phyloP scores from a whole-genome alignment of 139 green algal species.

The Tetratostichococcus sp. region DNA sequence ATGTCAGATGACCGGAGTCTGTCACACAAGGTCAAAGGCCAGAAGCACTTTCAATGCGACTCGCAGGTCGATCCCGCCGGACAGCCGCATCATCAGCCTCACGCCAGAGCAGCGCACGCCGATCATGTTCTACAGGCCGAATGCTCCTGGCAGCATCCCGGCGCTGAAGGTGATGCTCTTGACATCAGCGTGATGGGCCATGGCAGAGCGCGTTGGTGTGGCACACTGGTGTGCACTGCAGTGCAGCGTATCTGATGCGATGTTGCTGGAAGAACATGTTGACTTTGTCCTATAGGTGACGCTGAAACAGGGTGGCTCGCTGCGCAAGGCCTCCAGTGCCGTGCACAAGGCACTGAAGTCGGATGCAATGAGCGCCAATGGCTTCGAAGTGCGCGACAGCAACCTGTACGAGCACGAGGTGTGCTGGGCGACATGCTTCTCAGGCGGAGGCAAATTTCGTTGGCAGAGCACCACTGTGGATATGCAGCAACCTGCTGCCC shows the following conservation, averaged over 20 bases:
- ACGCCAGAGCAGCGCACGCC: slow-evolving; percentile 25
- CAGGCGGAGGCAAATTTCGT: too few species aligned
- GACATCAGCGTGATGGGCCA: too few species aligned
- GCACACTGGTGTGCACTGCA: too few species aligned
- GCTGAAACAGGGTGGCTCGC: slow-evolving; percentile 16
- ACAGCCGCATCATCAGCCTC: slow-evolving; percentile 29
- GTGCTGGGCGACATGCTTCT: too few species aligned
- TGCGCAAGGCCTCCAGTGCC: slow-evolving; percentile 17
- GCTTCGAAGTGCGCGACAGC: slow-evolving; percentile 26
- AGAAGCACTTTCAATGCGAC: background rate
- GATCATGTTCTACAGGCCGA: slow-evolving; percentile 64
- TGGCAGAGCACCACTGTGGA: too few species aligned
- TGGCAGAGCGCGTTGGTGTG: too few species aligned
- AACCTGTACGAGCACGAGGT: slow-evolving; percentile 48
- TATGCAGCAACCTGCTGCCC: too few species aligned
- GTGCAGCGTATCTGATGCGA: too few species aligned
- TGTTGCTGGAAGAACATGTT: too few species aligned
- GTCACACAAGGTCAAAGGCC: too few species aligned
- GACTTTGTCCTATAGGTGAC: slow-evolving; percentile 1
- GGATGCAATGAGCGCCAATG: slow-evolving; percentile 4
- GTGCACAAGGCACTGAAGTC: slow-evolving; percentile 15
- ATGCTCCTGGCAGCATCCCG: slow-evolving; percentile 14
- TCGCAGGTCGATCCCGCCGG: slow-evolving; percentile 30
- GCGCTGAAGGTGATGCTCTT: slow-evolving; percentile 31
- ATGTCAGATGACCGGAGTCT: too few species aligned